phyloP scores from a whole-genome alignment of 1,284 basidiomycete genomes.

The Rhodofomes roseus region DNA sequence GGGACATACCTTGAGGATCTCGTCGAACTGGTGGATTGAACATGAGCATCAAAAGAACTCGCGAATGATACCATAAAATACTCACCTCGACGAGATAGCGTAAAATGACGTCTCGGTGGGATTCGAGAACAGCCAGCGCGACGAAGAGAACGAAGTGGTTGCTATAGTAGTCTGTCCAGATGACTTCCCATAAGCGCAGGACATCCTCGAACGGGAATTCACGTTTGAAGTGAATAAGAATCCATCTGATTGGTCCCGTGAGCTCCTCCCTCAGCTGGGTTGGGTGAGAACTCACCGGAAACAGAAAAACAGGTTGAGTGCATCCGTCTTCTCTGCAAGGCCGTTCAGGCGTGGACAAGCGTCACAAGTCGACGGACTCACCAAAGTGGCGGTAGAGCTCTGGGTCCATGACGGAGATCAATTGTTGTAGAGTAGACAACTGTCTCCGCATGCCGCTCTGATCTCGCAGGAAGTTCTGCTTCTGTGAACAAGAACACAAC shows the following conservation, averaged over 20 bases:
- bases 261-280: neutral
- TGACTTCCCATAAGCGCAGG: slow-evolving; percentile 88
- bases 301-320: slow-evolving; percentile 96
- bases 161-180: slow-evolving; percentile 94
- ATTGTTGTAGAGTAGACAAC: slow-evolving; percentile 82
- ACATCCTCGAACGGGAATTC: slow-evolving; percentile 93
- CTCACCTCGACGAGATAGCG: slow-evolving; percentile 87
- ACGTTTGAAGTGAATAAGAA: slow-evolving; percentile 90
- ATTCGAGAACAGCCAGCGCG: slow-evolving; percentile 90
- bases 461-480: slow-evolving; percentile 93
- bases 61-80: slow-evolving; percentile 10
- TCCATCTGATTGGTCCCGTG: slow-evolving; percentile 49
- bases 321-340: slow-evolving; percentile 77
- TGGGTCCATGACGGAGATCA: slow-evolving; percentile 92
- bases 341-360: slow-evolving; percentile 5
- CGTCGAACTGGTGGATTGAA: slow-evolving; percentile 57
- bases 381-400: slow-evolving; percentile 87
- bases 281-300: slow-evolving; percentile 66
- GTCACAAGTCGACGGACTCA: slow-evolving; percentile 26
- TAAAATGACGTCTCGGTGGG: slow-evolving; percentile 90
- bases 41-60: neutral
- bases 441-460: slow-evolving; percentile 98
- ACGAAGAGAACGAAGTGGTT: slow-evolving; percentile 90
- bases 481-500: slow-evolving; percentile 41
- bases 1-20: slow-evolving; percentile 76